A percentile compares a stretch with the other conserved stretches of the same genome.
These are phyloP conservation scores for Thelonectria olida DNA, from an alignment of 2,329 filamentous ascomycete species.

Conservation along the genomic window DNA sequence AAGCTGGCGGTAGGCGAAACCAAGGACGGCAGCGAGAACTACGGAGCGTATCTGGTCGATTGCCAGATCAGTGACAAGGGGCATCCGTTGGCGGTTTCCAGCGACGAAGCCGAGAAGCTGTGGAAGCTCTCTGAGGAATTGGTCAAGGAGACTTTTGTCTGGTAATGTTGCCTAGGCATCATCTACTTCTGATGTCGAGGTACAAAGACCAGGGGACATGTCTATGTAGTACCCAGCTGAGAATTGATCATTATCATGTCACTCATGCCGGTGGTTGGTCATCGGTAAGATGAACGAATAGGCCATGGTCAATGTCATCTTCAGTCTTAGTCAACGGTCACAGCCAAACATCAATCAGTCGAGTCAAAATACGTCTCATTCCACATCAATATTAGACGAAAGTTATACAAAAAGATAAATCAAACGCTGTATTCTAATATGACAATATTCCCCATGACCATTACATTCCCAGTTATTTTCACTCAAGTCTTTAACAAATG, in stretches of 20 bases:
- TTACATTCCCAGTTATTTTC: not conserved
- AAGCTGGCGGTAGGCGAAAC: slow-evolving; percentile 24
- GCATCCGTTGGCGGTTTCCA: slow-evolving; percentile 27
- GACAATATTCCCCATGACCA: not conserved
- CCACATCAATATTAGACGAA: not conserved
- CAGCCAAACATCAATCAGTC: too few relatives aligned
- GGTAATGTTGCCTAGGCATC: too few relatives aligned
- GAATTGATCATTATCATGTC: too few relatives aligned
- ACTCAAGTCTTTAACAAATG: slow-evolving; percentile 3
- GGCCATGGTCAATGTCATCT: too few relatives aligned
- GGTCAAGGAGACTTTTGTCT: slow-evolving; percentile 36
- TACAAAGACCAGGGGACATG: too few relatives aligned
- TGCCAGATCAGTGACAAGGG: slow-evolving; percentile 36
- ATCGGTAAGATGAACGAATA: too few relatives aligned
- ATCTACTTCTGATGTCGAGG: too few relatives aligned
- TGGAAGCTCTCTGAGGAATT: slow-evolving; percentile 48
- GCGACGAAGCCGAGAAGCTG: slow-evolving; percentile 44
- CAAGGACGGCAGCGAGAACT: slow-evolving; percentile 33
- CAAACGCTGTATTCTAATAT: not conserved
- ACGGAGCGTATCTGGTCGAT: slow-evolving; percentile 42
- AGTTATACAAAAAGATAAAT: not conserved
- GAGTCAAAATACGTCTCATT: not conserved
- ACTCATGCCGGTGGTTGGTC: too few relatives aligned
- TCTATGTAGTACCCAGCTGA: too few relatives aligned
- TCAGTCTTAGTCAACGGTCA: too few relatives aligned